Percentiles rank a stretch among this genome's conserved stretches.
Evolutionary conservation across 805 yeast species (phyloP).

Genomic region (Candida palmyrensis): DNA sequence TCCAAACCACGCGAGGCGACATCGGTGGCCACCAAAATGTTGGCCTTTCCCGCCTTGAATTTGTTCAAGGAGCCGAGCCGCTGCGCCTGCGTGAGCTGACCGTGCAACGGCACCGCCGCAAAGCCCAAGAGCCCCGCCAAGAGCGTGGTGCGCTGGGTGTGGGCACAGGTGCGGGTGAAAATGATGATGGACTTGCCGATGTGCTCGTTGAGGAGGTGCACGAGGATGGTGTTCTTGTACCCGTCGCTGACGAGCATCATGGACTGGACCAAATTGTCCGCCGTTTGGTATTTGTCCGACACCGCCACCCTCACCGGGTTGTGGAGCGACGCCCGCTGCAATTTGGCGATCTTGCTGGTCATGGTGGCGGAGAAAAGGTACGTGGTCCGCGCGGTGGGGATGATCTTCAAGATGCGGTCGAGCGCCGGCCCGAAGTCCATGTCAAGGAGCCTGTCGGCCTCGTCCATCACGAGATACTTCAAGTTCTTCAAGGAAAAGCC

Average conservation of each 20-base stretch:
- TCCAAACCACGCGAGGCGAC: slow-evolving; percentile 89
- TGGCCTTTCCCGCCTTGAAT: slow-evolving; percentile 67
- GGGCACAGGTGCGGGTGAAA: slow-evolving; percentile 92
- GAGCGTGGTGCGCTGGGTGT: slow-evolving; percentile 85
- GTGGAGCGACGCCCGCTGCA: slow-evolving; percentile 85
- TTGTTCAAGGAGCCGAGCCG: slow-evolving; percentile 77
- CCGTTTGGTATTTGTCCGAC: slow-evolving; percentile 84
- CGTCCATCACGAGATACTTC: slow-evolving; percentile 88
- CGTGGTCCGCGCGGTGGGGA: slow-evolving; percentile 81
- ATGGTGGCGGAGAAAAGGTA: slow-evolving; percentile 94
- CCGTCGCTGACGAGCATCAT: slow-evolving; percentile 91
- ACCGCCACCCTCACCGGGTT: slow-evolving; percentile 92
- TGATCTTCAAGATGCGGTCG: slow-evolving; percentile 75
- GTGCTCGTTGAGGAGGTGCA: slow-evolving; percentile 77
- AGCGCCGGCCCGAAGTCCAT: slow-evolving; percentile 95
- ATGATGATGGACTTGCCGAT: slow-evolving; percentile 83
- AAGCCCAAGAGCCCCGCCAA: slow-evolving; percentile 79
- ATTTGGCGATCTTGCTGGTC: slow-evolving; percentile 90
- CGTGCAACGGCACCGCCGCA: slow-evolving; percentile 88
- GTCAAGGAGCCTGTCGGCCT: slow-evolving; percentile 92
- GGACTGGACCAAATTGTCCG: slow-evolving; percentile 85
- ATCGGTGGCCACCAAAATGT: slow-evolving; percentile 75
- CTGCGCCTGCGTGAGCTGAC: slow-evolving; percentile 82
- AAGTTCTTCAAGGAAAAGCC: slow-evolving; percentile 79
- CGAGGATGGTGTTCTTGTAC: slow-evolving; percentile 80